Evolutionary conservation across 1,284 basidiomycete genomes (phyloP).

Genomic region (Boletus holoroseus): DNA sequence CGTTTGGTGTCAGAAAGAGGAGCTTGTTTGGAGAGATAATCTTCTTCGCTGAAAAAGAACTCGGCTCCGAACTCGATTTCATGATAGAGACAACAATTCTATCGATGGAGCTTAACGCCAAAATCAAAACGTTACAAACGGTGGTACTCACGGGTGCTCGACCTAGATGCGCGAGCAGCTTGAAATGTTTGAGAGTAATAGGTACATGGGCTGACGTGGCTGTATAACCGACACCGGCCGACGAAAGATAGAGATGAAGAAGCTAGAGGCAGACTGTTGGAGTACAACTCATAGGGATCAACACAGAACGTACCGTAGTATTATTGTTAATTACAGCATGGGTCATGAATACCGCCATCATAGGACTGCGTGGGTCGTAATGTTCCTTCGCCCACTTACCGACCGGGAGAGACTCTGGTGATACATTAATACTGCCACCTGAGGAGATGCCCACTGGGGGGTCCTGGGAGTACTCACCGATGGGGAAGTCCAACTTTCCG

Average conservation of each 20-base stretch:
- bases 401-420: conserved; percentile 50
- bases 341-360: conserved; percentile 63
- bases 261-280: conserved; percentile 35
- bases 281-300: background rate
- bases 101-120: conserved; percentile 1
- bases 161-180: conserved; percentile 60
- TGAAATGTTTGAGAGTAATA: conserved; percentile 69
- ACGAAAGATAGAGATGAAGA: conserved; percentile 41
- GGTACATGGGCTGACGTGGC: conserved; percentile 44
- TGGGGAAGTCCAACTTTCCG: conserved; percentile 49
- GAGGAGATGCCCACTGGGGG: background rate
- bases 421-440: conserved; percentile 2
- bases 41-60: conserved; percentile 62
- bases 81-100: conserved; percentile 51
- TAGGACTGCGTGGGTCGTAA: conserved; percentile 49
- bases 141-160: conserved; percentile 46
- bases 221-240: conserved; percentile 27
- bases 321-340: conserved; percentile 67
- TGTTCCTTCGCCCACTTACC: conserved; percentile 53
- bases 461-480: conserved; percentile 42
- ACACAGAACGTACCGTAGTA: conserved; percentile 38
- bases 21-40: conserved; percentile 44
- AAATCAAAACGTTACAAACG: background rate
- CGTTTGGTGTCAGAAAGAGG: conserved; percentile 22
- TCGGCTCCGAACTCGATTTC: conserved; percentile 58